phyloP scores from a whole-genome alignment of 306 rosid species.

The Pterocarpus santalinus region DNA sequence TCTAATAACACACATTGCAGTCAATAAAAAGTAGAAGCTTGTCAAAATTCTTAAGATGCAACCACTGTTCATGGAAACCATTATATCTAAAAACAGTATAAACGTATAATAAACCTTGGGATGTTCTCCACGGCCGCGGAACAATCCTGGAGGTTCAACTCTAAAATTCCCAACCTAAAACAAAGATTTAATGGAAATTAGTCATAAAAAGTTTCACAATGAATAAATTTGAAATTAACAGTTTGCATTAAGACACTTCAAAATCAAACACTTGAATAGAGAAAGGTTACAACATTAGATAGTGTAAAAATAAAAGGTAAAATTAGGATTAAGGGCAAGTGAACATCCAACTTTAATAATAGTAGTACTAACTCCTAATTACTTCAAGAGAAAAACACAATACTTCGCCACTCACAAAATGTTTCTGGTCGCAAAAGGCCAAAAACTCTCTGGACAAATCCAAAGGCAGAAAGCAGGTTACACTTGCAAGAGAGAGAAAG shows the following conservation, averaged over 20 bases:
- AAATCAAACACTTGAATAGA: neutral
- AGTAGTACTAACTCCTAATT: neutral
- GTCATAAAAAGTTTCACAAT: slow-evolving; percentile 6
- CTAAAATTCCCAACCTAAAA: slow-evolving; percentile 96
- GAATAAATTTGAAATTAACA: neutral
- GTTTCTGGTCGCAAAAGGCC: slow-evolving; percentile 5
- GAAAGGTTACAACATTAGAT: neutral
- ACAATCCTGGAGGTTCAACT: slow-evolving; percentile 98
- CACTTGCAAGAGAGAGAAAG: too few relatives aligned
- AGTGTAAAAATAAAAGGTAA: too few relatives aligned
- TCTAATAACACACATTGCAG: slow-evolving; percentile 62
- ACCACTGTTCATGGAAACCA: slow-evolving; percentile 15
- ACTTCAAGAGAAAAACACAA: slow-evolving; percentile 2
- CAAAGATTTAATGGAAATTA: slow-evolving; percentile 34
- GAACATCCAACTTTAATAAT: slow-evolving; percentile 4
- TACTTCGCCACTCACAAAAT: slow-evolving; percentile 16
- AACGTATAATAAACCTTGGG: slow-evolving; percentile 74
- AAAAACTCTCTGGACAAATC: neutral
- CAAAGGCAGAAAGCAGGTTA: too few relatives aligned
- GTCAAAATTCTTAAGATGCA: slow-evolving; percentile 27
- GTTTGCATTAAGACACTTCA: slow-evolving; percentile 8
- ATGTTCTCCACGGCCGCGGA: slow-evolving; percentile 99
- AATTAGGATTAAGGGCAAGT: neutral
- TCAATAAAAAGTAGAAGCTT: slow-evolving; percentile 27
- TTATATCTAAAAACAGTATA: slow-evolving; percentile 32